Evolutionary conservation across 2,329 filamentous ascomycete genomes (phyloP), one percentile per base, ranked within the genome.

Genomic region (Pseudogymnoascus sp.): DNA sequence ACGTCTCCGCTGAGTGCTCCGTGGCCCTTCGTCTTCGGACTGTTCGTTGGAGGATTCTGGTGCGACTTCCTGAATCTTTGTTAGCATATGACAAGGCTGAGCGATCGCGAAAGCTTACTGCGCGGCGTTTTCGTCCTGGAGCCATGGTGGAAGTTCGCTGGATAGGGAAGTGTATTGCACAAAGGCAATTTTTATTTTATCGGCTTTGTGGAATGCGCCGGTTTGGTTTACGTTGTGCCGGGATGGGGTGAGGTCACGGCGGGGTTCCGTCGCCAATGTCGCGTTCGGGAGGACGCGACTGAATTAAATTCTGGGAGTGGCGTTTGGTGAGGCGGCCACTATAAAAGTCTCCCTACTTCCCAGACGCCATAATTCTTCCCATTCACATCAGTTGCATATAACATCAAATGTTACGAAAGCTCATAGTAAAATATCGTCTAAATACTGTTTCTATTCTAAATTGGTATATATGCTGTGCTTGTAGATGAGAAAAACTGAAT

Each of bases 1-100:
- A 21, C 66, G 66, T 18, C 65, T 56, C 34, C 67, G 66, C 37
- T 73, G 71, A 1, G 68, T 70, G 50, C 40, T 69, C 42, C 66
- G 67, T 6, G 66, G 63, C 3, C 36, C 50, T 40, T 69, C 67
- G 25, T 68, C 67, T 11, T 72, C 72, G 42, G 70, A 68, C 5
- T 67, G 67, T 14, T 70, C 70, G 6, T 70, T 67, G 8, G 50
- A 14, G 50, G 50, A 56, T 40, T 69, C 68, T 25, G 69, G 68
- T 63, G 68, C 65, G 23, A 64, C 66, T 66, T 70, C 61, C 18
- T 40, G 36, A 12, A 18, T 16, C 10, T 70, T 65, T 62, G 64
- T 65, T 37, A 28, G 38, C 42, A 10, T 18, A 40, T 42, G 59
- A n/a, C 25, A n/a, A 28, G 21, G 40, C 28, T 62, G n/a, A 18